These are phyloP conservation scores for Sporothrix brunneoviolacea DNA, from an alignment of 2,329 filamentous ascomycete genomes.

Conservation along the genomic window DNA sequence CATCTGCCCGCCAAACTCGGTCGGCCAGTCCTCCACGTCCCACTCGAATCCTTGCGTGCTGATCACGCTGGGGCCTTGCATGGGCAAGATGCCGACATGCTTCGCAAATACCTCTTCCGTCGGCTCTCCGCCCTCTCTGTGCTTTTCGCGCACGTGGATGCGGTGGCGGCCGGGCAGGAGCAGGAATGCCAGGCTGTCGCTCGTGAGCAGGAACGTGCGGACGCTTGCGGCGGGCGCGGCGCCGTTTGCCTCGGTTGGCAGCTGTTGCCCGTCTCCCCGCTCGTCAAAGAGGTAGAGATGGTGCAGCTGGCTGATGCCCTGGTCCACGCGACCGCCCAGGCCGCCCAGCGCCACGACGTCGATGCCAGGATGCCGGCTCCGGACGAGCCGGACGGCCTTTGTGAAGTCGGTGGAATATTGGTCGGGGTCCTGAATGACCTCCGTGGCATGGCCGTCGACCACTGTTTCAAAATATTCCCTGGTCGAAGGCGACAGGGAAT, in stretches of 20 bases:
- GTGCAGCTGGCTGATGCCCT: conserved; percentile 82
- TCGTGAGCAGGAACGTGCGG: conserved; percentile 71
- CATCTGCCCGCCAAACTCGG: conserved; percentile 63
- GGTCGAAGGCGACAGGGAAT: conserved; percentile 64
- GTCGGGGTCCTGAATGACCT: conserved; percentile 65
- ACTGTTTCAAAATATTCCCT: conserved; percentile 54
- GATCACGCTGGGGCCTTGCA: conserved; percentile 73
- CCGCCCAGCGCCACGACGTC: conserved; percentile 80
- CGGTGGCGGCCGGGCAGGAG: conserved; percentile 62
- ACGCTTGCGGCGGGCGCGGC: conserved; percentile 22
- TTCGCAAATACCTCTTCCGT: conserved; percentile 56
- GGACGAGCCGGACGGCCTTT: conserved; percentile 65
- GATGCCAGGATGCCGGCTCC: conserved; percentile 20
- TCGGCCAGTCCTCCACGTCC: conserved; percentile 81
- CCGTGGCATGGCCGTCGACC: conserved; percentile 39
- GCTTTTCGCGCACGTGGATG: conserved; percentile 56
- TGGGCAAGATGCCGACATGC: conserved; percentile 78
- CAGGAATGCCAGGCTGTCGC: conserved; percentile 74
- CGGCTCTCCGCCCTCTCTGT: not conserved
- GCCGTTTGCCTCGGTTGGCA: not conserved
- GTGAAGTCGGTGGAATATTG: conserved; percentile 88
- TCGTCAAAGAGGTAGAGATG: conserved; percentile 64
- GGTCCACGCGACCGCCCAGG: conserved; percentile 84
- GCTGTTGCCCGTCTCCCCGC: no score
- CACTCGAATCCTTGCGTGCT: conserved; percentile 78